These are phyloP conservation scores for Dillenia turbinata DNA, from an alignment of 164 flowering plant species.

Conservation along the genomic window DNA sequence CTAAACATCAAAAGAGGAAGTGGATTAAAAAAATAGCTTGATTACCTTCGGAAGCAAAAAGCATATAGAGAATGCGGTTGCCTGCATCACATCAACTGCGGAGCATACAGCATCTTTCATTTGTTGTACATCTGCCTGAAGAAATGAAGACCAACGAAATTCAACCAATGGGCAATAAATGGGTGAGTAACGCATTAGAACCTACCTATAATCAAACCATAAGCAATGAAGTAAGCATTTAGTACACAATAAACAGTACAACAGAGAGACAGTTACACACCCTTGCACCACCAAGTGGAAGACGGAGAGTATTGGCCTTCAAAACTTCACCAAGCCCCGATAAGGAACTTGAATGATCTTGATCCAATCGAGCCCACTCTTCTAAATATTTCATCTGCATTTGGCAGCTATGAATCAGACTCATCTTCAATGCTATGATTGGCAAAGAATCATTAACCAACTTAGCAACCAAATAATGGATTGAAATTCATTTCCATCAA, in stretches of 20 bases:
- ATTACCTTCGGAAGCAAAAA: constrained; percentile 41
- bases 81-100: constrained; percentile 65
- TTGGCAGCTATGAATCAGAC: neutral
- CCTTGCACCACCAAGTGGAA: constrained; percentile 61
- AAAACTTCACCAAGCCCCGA: constrained; percentile 52
- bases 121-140: constrained; percentile 49
- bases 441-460: too few species aligned
- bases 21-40: neutral
- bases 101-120: constrained; percentile 54
- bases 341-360: constrained; percentile 42
- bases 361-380: constrained; percentile 48
- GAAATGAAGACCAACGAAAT: neutral
- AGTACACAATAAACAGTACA: too few species aligned
- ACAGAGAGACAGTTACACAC: constrained; percentile 18
- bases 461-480: too few species aligned
- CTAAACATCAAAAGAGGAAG: too few species aligned
- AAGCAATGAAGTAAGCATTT: too few species aligned
- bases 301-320: constrained; percentile 56
- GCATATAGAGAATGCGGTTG: constrained; percentile 51
- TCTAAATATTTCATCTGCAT: constrained; percentile 50
- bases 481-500: too few species aligned
- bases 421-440: too few species aligned
- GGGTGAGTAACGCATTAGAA: too few species aligned
- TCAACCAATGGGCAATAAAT: too few species aligned
- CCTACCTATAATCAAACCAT: too few species aligned